A percentile compares a stretch with the other conserved stretches of the same genome.
phyloP scores from a whole-genome alignment of 306 rosid species.

The Ormosia emarginata region DNA sequence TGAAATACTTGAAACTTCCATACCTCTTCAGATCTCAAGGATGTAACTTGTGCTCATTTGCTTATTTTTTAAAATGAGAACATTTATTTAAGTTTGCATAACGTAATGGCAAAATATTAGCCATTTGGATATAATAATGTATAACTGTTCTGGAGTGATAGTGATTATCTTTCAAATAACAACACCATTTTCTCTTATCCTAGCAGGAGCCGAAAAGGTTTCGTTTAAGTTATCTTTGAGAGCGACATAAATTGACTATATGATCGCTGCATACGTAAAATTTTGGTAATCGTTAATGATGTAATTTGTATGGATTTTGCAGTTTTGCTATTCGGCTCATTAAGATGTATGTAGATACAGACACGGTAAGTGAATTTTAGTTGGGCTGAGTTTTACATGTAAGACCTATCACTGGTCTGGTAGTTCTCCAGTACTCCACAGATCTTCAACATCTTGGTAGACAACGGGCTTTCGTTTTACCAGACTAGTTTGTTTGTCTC shows the following conservation, averaged over 20 bases:
- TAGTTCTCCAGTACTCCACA: neutral
- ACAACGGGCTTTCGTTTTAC: neutral
- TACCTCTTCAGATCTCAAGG: slow-evolving; percentile 60
- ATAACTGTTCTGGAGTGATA: neutral
- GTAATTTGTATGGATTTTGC: too few relatives aligned
- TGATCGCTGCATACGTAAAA: too few relatives aligned
- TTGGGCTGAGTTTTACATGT: too few relatives aligned
- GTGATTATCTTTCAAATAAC: neutral
- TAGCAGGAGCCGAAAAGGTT: neutral
- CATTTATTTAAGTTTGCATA: neutral
- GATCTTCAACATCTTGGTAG: neutral
- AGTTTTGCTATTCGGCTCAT: too few relatives aligned
- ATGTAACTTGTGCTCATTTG: slow-evolving; percentile 27
- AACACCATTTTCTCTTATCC: neutral
- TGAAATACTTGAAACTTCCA: slow-evolving; percentile 35
- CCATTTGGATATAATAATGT: neutral
- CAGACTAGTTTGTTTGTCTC: neutral
- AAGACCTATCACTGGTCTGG: neutral
- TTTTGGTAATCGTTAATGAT: too few relatives aligned
- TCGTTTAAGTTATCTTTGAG: neutral
- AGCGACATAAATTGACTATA: neutral
- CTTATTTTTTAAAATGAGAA: neutral
- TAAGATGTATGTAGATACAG: too few relatives aligned
- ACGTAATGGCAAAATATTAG: neutral
- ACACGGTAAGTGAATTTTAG: too few relatives aligned